Evolutionary conservation across 2,329 filamentous ascomycete species (phyloP).

Genomic region (Uncinocarpus reesii): DNA sequence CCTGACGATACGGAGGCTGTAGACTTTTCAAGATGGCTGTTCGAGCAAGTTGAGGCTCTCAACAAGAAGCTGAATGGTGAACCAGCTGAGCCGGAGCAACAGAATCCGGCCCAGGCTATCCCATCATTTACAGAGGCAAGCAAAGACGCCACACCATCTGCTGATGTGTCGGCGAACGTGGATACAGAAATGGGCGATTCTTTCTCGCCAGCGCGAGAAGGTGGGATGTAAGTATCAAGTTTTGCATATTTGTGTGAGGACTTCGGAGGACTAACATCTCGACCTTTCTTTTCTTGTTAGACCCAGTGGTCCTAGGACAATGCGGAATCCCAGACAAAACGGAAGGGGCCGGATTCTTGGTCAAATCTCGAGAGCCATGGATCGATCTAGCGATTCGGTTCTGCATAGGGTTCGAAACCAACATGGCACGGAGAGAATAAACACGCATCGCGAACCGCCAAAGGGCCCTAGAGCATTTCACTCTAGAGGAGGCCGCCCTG

Average conservation of each 20-base stretch:
- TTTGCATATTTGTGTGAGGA: background rate
- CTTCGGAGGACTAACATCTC: slow-evolving; percentile 32
- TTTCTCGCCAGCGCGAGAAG: slow-evolving; percentile 29
- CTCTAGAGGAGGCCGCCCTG: slow-evolving; percentile 35
- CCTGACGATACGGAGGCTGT: slow-evolving; percentile 73
- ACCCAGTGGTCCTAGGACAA: slow-evolving; percentile 87
- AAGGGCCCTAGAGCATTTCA: slow-evolving; percentile 57
- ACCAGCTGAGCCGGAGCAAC: slow-evolving; percentile 23
- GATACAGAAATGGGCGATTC: slow-evolving; percentile 65
- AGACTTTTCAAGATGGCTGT: slow-evolving; percentile 88
- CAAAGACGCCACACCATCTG: slow-evolving; percentile 11
- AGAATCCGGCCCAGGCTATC: slow-evolving; percentile 23
- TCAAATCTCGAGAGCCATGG: slow-evolving; percentile 73
- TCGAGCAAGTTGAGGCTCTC: slow-evolving; percentile 65
- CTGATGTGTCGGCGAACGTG: slow-evolving; percentile 26
- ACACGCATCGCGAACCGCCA: slow-evolving; percentile 63
- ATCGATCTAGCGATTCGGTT: slow-evolving; percentile 61
- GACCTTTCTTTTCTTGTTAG: slow-evolving; percentile 39
- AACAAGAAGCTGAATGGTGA: slow-evolving; percentile 52
- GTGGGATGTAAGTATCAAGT: slow-evolving; percentile 30
- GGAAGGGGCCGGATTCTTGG: slow-evolving; percentile 73
- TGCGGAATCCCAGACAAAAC: slow-evolving; percentile 63
- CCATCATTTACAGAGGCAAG: slow-evolving; percentile 31
- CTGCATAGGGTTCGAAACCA: slow-evolving; percentile 70
- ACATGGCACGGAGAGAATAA: slow-evolving; percentile 67